Conservation (phyloP, 805 yeast species). For the Hanseniaspora nectarophila region DNA sequence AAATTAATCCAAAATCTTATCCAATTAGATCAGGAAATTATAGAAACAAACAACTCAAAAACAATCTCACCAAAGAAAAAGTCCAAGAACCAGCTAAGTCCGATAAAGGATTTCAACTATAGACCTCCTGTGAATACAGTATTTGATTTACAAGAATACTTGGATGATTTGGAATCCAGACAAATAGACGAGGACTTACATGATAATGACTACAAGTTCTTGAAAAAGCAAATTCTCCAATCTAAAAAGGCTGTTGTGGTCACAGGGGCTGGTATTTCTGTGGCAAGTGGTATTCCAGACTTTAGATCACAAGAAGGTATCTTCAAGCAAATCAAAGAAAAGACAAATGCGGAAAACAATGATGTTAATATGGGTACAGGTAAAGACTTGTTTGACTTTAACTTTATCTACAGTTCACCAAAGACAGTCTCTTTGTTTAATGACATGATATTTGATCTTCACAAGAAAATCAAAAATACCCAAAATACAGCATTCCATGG, state of each 20-base stretch:
- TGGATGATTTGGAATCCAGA: constrained; percentile 11
- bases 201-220: constrained; percentile 32
- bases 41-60: neutral
- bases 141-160: constrained; percentile 27
- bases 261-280: constrained; percentile 86
- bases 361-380: constrained; percentile 32
- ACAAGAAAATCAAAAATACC: constrained; percentile 42
- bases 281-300: constrained; percentile 83
- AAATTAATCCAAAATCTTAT: constrained; percentile 4
- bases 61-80: neutral
- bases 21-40: neutral
- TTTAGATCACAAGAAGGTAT: constrained; percentile 71
- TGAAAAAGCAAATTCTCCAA: constrained; percentile 41
- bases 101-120: constrained; percentile 29
- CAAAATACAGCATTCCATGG: constrained; percentile 66
- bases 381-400: constrained; percentile 61
- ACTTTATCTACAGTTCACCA: constrained; percentile 56
- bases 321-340: constrained; percentile 42
- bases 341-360: constrained; percentile 22
- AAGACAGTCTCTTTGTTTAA: constrained; percentile 56
- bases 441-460: constrained; percentile 55
- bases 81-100: constrained; percentile 13
- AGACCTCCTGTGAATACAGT: constrained; percentile 39
- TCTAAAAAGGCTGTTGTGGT: constrained; percentile 52
- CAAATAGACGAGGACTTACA: constrained; percentile 1